Evolutionary conservation across 805 yeast species (phyloP).

Genomic region (Jamesozyma lodderae): DNA sequence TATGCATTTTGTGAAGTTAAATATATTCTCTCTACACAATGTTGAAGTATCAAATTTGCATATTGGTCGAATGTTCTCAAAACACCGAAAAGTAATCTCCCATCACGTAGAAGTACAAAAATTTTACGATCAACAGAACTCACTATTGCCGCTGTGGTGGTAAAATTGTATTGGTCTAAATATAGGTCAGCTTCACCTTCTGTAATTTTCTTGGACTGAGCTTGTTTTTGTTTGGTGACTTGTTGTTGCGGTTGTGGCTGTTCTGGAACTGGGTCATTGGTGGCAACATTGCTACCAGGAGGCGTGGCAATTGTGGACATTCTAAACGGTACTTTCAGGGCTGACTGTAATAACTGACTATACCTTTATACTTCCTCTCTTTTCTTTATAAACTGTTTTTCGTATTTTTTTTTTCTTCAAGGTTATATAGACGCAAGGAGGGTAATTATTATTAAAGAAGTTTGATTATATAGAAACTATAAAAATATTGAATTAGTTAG

Average conservation of each 20-base stretch:
- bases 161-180: slow-evolving; percentile 71
- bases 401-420: too few relatives aligned
- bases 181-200: slow-evolving; percentile 49
- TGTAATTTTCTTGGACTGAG: slow-evolving; percentile 23
- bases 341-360: too few relatives aligned
- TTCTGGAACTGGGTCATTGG: not conserved
- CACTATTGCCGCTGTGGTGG: slow-evolving; percentile 84
- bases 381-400: too few relatives aligned
- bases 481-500: too few relatives aligned
- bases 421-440: too few relatives aligned
- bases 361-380: too few relatives aligned
- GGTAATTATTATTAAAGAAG: too few relatives aligned
- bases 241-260: slow-evolving; percentile 4
- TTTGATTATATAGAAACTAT: too few relatives aligned
- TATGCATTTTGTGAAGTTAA: slow-evolving; percentile 45
- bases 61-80: slow-evolving; percentile 93
- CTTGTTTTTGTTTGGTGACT: slow-evolving; percentile 1
- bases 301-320: too few relatives aligned
- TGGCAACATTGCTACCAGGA: too few relatives aligned
- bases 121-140: slow-evolving; percentile 79
- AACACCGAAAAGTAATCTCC: slow-evolving; percentile 78
- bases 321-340: too few relatives aligned
- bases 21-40: slow-evolving; percentile 78
- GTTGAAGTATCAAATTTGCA: slow-evolving; percentile 86
- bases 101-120: slow-evolving; percentile 81